phyloP scores from a whole-genome alignment of 2,329 filamentous ascomycete species.

The Coniosporium tulheliwenetii region DNA sequence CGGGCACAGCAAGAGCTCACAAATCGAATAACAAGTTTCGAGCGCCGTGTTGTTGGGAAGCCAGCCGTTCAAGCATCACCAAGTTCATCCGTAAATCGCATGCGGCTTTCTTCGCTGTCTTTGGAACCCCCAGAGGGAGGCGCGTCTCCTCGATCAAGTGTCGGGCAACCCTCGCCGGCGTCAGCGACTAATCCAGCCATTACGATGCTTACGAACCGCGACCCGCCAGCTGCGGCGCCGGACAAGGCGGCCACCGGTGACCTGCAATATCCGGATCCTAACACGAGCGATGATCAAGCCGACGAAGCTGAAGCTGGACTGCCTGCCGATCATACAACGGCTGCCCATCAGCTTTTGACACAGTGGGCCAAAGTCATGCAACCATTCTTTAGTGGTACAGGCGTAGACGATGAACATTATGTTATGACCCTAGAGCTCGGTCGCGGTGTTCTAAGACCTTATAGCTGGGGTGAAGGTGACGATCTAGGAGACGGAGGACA shows the following conservation, averaged over 20 bases:
- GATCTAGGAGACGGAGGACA: constrained; percentile 15
- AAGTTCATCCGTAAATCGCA: no score
- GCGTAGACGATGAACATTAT: constrained; percentile 14
- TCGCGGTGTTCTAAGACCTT: constrained; percentile 17
- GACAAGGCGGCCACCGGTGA: no score
- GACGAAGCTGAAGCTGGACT: constrained; percentile 45
- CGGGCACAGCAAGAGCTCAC: constrained; percentile 7
- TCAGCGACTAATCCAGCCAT: no score
- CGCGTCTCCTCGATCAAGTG: no score
- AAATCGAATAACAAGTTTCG: constrained; percentile 6
- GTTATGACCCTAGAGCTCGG: constrained; percentile 18
- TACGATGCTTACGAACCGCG: no score
- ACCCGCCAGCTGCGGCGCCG: no score
- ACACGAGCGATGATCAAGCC: constrained; percentile 12
- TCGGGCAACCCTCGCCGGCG: no score
- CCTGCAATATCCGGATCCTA: no score
- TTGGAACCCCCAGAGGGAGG: no score
- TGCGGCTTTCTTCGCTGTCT: no score
- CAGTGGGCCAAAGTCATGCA: no score
- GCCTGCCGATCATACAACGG: constrained; percentile 74
- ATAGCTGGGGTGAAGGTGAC: constrained; percentile 20
- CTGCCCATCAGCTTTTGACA: constrained; percentile 56
- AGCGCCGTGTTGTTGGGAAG: constrained; percentile 2
- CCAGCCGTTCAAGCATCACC: not conserved
- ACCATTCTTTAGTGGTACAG: constrained; percentile 1